phyloP scores from a whole-genome alignment of 306 rosid species.

The Cicer cuneatum region DNA sequence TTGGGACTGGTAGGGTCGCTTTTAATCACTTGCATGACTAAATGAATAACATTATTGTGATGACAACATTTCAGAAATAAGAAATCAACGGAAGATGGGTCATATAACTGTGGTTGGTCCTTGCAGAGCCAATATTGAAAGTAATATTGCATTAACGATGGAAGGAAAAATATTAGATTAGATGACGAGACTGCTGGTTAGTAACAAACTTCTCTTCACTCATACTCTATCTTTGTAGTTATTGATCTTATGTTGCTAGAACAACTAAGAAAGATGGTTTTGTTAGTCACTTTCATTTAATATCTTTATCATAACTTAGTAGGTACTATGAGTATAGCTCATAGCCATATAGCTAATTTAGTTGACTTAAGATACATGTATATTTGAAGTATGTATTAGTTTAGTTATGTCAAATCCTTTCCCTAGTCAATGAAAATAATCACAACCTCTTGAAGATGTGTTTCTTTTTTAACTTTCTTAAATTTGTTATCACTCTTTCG shows the following conservation, averaged over 20 bases:
- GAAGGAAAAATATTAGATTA: conserved; percentile 50
- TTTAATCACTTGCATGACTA: conserved; percentile 21
- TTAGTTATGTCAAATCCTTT: conserved; percentile 4
- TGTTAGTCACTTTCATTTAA: conserved; percentile 4
- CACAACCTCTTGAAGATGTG: background rate
- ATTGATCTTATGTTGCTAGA: conserved; percentile 48
- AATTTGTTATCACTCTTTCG: background rate
- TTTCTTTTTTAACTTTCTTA: background rate
- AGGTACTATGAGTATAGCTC: no score
- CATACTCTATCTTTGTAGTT: background rate
- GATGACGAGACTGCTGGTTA: conserved; percentile 56
- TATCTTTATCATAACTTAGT: background rate
- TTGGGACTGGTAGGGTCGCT: background rate
- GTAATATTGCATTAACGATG: conserved; percentile 51
- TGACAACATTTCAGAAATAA: conserved; percentile 64
- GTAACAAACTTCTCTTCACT: conserved; percentile 35
- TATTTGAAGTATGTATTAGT: background rate
- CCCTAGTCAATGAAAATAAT: background rate
- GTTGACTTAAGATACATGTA: no score
- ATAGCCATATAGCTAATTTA: no score
- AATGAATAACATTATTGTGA: conserved; percentile 24
- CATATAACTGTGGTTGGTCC: conserved; percentile 86
- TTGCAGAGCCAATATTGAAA: conserved; percentile 63
- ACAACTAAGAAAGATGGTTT: conserved; percentile 22
- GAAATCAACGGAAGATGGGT: conserved; percentile 93